These are phyloP conservation scores for Noccaea caerulescens DNA, from an alignment of 345 rosid genomes.

Conservation along the genomic window DNA sequence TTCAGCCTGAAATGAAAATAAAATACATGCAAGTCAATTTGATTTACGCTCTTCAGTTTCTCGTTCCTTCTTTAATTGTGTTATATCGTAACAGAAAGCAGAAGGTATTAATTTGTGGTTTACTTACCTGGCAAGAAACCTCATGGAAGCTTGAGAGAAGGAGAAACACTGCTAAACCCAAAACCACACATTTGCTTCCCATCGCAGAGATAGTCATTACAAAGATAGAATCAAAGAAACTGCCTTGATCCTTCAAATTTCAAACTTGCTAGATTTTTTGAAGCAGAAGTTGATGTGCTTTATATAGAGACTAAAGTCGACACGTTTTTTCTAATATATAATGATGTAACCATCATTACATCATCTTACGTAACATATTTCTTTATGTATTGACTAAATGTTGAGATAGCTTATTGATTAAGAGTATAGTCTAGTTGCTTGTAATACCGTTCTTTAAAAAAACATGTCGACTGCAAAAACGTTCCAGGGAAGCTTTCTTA, in stretches of 20 bases:
- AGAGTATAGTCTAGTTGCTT: too few species aligned
- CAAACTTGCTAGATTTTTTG: conserved; percentile 18
- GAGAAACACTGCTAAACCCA: conserved; percentile 23
- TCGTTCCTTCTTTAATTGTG: not conserved
- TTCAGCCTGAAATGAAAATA: conserved; percentile 9
- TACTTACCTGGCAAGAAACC: conserved; percentile 32
- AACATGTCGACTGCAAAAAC: too few species aligned
- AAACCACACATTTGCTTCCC: conserved; percentile 14
- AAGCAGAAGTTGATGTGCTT: conserved; percentile 9
- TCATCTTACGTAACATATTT: too few species aligned
- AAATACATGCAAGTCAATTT: conserved; percentile 25
- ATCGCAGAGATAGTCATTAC: conserved; percentile 13
- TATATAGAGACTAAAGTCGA: not conserved
- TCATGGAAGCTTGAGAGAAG: conserved; percentile 34
- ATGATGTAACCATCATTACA: too few species aligned
- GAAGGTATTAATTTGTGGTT: not conserved
- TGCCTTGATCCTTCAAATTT: not conserved
- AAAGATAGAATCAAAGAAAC: not conserved
- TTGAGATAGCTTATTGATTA: too few species aligned
- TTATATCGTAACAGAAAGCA: not conserved
- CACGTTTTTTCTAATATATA: too few species aligned
- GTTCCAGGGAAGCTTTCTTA: too few species aligned
- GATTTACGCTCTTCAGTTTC: not conserved
- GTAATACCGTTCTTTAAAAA: too few species aligned
- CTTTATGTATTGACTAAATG: too few species aligned